Evolutionary conservation across 768 basidiomycete species (phyloP).

Genomic region (Leccinum boreale): DNA sequence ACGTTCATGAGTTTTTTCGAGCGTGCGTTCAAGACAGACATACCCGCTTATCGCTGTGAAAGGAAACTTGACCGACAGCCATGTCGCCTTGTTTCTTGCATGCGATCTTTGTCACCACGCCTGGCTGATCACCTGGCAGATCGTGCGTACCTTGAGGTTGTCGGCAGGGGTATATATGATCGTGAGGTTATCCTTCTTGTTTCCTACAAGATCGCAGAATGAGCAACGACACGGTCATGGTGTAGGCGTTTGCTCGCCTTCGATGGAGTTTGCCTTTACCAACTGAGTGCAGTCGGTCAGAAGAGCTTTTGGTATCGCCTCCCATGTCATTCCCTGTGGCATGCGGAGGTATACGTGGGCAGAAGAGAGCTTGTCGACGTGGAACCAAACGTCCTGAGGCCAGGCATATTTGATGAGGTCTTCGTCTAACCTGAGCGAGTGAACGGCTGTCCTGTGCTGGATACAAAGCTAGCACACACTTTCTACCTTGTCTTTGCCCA

Average conservation of each 20-base stretch:
- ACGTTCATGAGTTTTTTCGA: neutral
- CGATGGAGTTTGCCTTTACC: conserved; percentile 97
- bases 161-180: conserved; percentile 92
- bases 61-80: conserved; percentile 95
- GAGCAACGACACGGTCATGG: neutral
- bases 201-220: conserved; percentile 50
- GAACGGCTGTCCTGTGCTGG: conserved; percentile 6
- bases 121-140: neutral
- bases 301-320: conserved; percentile 75
- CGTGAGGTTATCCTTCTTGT: conserved; percentile 92
- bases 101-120: neutral
- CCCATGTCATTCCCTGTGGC: conserved; percentile 80
- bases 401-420: conserved; percentile 91
- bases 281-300: conserved; percentile 88
- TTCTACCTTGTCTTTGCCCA: conserved; percentile 97
- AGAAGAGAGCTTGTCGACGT: conserved; percentile 96
- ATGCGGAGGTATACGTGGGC: conserved; percentile 97
- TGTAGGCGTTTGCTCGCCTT: conserved; percentile 45
- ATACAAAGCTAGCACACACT: conserved; percentile 49
- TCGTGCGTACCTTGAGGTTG: conserved; percentile 75
- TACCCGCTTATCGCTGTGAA: conserved; percentile 87
- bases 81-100: conserved; percentile 94
- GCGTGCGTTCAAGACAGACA: conserved; percentile 7
- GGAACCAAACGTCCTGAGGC: conserved; percentile 91
- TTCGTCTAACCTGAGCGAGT: conserved; percentile 64